A percentile compares a stretch with the other conserved stretches of the same genome.
Conservation (phyloP, 371 early-diverging fungal species). For the Mortierella sp. region DNA sequence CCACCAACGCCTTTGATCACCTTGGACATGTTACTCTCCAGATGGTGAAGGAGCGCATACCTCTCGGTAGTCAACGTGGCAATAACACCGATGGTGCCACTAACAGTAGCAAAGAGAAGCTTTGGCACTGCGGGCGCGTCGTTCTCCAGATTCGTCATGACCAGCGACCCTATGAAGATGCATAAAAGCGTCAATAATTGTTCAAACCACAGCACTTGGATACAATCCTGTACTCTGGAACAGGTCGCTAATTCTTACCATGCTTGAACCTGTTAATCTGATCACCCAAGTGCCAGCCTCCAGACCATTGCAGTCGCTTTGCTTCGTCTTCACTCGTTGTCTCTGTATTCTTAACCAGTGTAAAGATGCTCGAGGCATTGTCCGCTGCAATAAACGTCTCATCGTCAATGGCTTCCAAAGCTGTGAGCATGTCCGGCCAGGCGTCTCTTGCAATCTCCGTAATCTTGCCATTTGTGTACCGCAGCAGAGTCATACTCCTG, state of each 20-base stretch:
- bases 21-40: constrained; percentile 73
- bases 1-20: constrained; percentile 68
- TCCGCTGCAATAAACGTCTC: constrained; percentile 75
- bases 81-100: constrained; percentile 84
- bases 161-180: constrained; percentile 69
- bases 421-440: constrained; percentile 74
- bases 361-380: constrained; percentile 67
- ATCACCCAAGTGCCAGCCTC: constrained; percentile 86
- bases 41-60: constrained; percentile 64
- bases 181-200: constrained; percentile 9
- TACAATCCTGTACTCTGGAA: no score
- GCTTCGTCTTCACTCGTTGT: constrained; percentile 57
- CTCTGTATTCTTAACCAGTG: constrained; percentile 61
- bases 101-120: constrained; percentile 79
- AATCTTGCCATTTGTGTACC: constrained; percentile 59
- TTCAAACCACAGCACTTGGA: no score
- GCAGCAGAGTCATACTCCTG: constrained; percentile 76
- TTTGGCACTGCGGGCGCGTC: constrained; percentile 62
- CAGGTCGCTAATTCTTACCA: constrained; percentile 58
- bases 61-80: constrained; percentile 68
- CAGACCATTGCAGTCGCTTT: constrained; percentile 66
- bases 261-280: constrained; percentile 78
- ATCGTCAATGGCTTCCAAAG: constrained; percentile 69
- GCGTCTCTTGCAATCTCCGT: constrained; percentile 72
- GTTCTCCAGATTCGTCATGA: constrained; percentile 72